These are phyloP conservation scores for Arabis alpina DNA, from an alignment of 345 rosid genomes.

Conservation along the genomic window DNA sequence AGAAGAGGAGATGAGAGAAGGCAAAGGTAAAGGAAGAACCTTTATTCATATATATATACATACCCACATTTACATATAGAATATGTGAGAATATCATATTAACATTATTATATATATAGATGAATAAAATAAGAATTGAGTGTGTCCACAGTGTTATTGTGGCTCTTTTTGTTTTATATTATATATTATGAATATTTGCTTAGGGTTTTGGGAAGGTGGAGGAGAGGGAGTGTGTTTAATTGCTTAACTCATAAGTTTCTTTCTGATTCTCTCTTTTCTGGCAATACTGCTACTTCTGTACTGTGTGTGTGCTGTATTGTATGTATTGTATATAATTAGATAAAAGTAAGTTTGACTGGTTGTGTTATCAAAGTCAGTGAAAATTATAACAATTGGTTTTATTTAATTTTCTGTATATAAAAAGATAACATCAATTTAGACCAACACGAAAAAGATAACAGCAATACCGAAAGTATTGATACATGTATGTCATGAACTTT, in stretches of 20 bases:
- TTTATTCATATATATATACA: constrained; percentile 44
- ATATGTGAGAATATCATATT: constrained; percentile 28
- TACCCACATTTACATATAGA: constrained; percentile 26
- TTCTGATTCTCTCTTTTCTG: constrained; percentile 35
- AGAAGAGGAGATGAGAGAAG: constrained; percentile 36
- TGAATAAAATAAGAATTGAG: constrained; percentile 32
- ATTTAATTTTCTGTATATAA: not conserved
- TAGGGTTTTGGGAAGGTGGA: constrained; percentile 45
- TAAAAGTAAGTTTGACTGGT: constrained; percentile 30
- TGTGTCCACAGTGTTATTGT: constrained; percentile 32
- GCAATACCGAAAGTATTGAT: constrained; percentile 10
- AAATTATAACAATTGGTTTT: not conserved
- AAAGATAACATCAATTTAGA: not conserved
- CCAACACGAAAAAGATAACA: constrained; percentile 10
- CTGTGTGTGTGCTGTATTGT: constrained; percentile 8
- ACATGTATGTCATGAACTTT: constrained; percentile 8
- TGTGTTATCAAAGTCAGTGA: constrained; percentile 15
- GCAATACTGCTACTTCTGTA: constrained; percentile 33
- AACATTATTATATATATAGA: not conserved
- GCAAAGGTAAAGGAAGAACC: constrained; percentile 45
- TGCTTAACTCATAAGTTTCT: constrained; percentile 50
- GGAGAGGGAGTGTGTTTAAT: constrained; percentile 31
- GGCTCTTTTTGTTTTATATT: constrained; percentile 41
- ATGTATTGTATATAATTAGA: not conserved
- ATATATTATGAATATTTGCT: constrained; percentile 34